Evolutionary conservation across 805 yeast genomes (phyloP).

Genomic region (Kuraishia piskuri): DNA sequence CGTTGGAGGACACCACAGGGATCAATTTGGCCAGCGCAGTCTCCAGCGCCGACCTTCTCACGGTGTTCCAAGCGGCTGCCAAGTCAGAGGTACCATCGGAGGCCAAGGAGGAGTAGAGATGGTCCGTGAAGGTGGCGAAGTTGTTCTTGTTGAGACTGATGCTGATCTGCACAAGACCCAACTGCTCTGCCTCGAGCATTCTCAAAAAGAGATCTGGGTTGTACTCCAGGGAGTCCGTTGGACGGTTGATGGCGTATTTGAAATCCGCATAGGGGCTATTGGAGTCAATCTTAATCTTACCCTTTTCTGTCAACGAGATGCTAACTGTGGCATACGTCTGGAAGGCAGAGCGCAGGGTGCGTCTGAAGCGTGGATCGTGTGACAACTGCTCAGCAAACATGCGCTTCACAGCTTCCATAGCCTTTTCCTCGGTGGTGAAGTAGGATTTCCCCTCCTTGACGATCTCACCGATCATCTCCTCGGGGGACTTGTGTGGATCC

Average conservation of each 20-base stretch:
- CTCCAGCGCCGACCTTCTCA: slow-evolving; percentile 59
- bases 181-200: slow-evolving; percentile 85
- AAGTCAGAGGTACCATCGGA: slow-evolving; percentile 75
- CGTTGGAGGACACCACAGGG: slow-evolving; percentile 59
- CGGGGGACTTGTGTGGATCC: slow-evolving; percentile 56
- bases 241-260: slow-evolving; percentile 81
- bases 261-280: slow-evolving; percentile 80
- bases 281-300: slow-evolving; percentile 66
- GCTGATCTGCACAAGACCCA: slow-evolving; percentile 62
- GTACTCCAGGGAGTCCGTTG: slow-evolving; percentile 62
- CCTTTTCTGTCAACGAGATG: slow-evolving; percentile 77
- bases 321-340: slow-evolving; percentile 59
- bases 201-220: slow-evolving; percentile 79
- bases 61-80: slow-evolving; percentile 73
- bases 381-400: slow-evolving; percentile 73
- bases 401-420: slow-evolving; percentile 64
- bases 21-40: slow-evolving; percentile 61
- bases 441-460: slow-evolving; percentile 26
- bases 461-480: slow-evolving; percentile 40
- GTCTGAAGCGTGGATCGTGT: slow-evolving; percentile 74
- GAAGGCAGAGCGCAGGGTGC: slow-evolving; percentile 55
- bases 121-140: slow-evolving; percentile 34
- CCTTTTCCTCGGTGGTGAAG: slow-evolving; percentile 51
- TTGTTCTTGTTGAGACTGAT: slow-evolving; percentile 40
- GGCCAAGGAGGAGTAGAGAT: slow-evolving; percentile 44